Base-by-base conservation (phyloP, 225 moss, liverwort and hornwort genomes). In the Antitrichia curtipendula region DNA sequence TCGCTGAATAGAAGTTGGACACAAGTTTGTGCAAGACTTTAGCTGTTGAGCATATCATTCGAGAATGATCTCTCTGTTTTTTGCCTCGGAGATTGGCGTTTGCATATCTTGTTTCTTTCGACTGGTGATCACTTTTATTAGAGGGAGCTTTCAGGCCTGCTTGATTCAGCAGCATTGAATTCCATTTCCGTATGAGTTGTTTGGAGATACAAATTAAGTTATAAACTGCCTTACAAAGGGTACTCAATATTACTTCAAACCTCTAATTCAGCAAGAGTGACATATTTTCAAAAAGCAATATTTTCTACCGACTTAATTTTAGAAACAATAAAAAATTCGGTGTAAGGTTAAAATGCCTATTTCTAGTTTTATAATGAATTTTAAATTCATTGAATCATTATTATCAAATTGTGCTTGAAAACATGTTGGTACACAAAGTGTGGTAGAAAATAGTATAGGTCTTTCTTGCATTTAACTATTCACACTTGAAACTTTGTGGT, bases 351-450 rank as follows among this genome's bases (percentile, higher is more conserved):
- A 54, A n/a, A 36, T 36, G 5, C 3, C 1, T 21, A 22, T 50
- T 50, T 74, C 5, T 0, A 21, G 0, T 20, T 52, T 36, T n/a
- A n/a, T 76, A 6, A 4, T 24, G 9, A 24, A n/a, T n/a, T 54
- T 76, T 10, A n/a, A 54, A 54, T n/a, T 6, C 53, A 36, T n/a
- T 7, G 1, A n/a, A n/a, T 76, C 10, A n/a, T 76, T 24, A 24
- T 54, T 16, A n/a, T 54, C 10, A 54, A 76, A 53, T 76, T 24
- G 14, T n/a, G 24, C 24, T n/a, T n/a, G 13, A 71, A 53, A 23
- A 14, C 5, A 15, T 0, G 2, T 36, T 2, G 36, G 0, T 3
- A 8, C 0, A 75, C 3, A 13, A 49, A 8, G 8, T 21, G 29
- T 50, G 2, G n/a, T 3, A 24, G 1, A 53, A 22, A 52, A 52